Evolutionary conservation across 1,284 basidiomycete genomes (phyloP).

Genomic region (Ceratobasidium theobromae): DNA sequence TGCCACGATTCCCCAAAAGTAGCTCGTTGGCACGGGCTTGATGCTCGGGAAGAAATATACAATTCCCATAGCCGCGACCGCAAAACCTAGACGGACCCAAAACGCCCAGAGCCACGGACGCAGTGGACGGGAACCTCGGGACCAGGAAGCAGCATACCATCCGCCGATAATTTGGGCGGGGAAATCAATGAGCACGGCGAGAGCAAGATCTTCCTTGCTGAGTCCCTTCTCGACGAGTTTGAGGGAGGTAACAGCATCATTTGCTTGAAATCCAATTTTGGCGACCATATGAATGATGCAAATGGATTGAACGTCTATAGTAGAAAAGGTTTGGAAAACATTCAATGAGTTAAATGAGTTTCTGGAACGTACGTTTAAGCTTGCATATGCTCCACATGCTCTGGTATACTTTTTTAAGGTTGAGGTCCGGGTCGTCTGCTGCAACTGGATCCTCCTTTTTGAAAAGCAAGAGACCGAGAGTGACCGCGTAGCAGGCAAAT

Average conservation of each 20-base stretch:
- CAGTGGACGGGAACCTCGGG: conserved; percentile 70
- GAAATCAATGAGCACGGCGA: conserved; percentile 95
- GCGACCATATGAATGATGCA: conserved; percentile 87
- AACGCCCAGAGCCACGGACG: conserved; percentile 91
- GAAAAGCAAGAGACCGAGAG: conserved; percentile 84
- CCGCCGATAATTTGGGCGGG: conserved; percentile 97
- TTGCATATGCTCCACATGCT: conserved; percentile 95
- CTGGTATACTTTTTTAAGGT: conserved; percentile 86
- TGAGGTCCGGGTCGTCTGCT: conserved; percentile 80
- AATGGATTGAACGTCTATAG: conserved; percentile 85
- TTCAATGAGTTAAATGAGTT: not conserved
- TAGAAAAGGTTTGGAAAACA: not conserved
- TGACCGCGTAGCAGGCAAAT: conserved; percentile 77
- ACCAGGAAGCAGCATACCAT: conserved; percentile 95
- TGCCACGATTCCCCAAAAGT: conserved; percentile 77
- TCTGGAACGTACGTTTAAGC: conserved; percentile 69
- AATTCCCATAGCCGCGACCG: conserved; percentile 72
- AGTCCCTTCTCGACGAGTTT: conserved; percentile 98
- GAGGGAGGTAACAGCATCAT: conserved; percentile 88
- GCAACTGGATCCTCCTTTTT: conserved; percentile 87
- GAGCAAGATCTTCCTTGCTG: conserved; percentile 90
- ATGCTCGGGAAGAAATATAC: conserved; percentile 79
- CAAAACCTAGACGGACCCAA: conserved; percentile 81
- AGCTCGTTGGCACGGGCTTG: conserved; percentile 70
- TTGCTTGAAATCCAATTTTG: conserved; percentile 95